Evolutionary conservation across 1,284 basidiomycete genomes (phyloP), one percentile per base, ranked within the genome.

Genomic region (Cutaneotrichosporon arboriforme): DNA sequence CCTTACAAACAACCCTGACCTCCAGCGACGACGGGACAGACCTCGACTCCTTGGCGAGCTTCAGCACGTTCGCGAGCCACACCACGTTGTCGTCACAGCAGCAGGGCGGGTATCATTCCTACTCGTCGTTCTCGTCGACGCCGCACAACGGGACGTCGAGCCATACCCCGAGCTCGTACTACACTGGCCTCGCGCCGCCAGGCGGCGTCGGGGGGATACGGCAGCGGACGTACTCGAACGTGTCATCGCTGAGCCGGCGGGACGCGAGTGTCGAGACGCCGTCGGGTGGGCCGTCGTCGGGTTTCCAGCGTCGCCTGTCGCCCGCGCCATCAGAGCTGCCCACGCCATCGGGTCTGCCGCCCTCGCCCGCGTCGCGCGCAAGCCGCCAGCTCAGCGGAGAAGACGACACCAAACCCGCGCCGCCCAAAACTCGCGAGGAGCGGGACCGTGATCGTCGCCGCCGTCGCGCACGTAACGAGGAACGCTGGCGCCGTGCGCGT

Each of bases 401-500:
- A 18, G 47, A 49, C 15, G 31, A 33, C 18, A 26, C 35, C 13
- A n/a, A 23, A 12, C 14, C n/a, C 9, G 10, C 21, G 17, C 31
- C 31, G 18, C 18, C 23, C 17, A 33, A 18, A 7, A 21, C 17
- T 14, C 17, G 21, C 13, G 43, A 35, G 33, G 43, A 45, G 17
- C 15, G 18, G 8, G 46, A 48, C 8, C 22, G 47, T 13, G 56
- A 54, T 14, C 50, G 50, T 48, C 51, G 54, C n/a, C 51, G 54
- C 20, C 42, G 46, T 10, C 37, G 40, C 33, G 57, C 51, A 21
- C 47, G 48, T 12, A 59, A 59, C 38, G 57, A 55, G 26, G 57
- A 59, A 38, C 51, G 54, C 15, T 59, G 57, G 57, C 54, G 54
- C 26, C 51, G 54, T 15, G 57, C 50, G 17, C 54, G 57, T 15